A percentile compares a stretch with the other conserved stretches of the same genome.
These are phyloP conservation scores for Amanita inopinata DNA, from an alignment of 768 basidiomycete species.

Conservation along the genomic window DNA sequence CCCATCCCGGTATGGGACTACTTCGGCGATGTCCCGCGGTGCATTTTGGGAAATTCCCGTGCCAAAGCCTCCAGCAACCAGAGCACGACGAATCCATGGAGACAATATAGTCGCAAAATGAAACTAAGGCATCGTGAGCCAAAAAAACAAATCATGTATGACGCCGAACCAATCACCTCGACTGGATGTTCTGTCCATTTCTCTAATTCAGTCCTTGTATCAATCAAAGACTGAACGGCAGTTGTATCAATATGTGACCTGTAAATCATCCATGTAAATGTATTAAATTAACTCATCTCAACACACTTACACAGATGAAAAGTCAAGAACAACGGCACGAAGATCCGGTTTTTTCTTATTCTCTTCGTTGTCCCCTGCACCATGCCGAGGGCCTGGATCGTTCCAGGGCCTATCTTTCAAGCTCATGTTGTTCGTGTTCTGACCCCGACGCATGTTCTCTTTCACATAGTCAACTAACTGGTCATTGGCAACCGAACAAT, in stretches of 20 bases:
- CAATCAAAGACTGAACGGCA: constrained; percentile 82
- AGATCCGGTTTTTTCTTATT: constrained; percentile 55
- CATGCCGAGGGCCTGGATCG: constrained; percentile 65
- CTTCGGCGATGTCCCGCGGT: constrained; percentile 61
- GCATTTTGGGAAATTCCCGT: constrained; percentile 36
- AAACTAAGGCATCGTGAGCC: constrained; percentile 54
- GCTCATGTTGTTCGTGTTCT: constrained; percentile 55
- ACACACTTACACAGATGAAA: constrained; percentile 61
- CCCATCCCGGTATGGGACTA: constrained; percentile 56
- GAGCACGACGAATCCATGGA: constrained; percentile 87
- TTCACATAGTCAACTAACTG: constrained; percentile 77
- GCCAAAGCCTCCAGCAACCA: constrained; percentile 88
- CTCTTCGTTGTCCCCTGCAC: constrained; percentile 35
- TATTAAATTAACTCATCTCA: background rate
- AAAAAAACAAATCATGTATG: background rate
- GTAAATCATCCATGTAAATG: constrained; percentile 5
- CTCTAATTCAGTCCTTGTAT: constrained; percentile 81
- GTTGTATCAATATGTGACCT: constrained; percentile 90
- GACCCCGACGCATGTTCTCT: constrained; percentile 62
- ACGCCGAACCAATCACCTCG: constrained; percentile 36
- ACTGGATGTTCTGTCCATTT: constrained; percentile 72
- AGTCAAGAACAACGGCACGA: constrained; percentile 86
- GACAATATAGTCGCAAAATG: constrained; percentile 91
- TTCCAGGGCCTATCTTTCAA: constrained; percentile 87
- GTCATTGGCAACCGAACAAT: constrained; percentile 59